Evolutionary conservation across 371 early-diverging fungal species (phyloP).

Genomic region (Dinochytrium kinnereticum): DNA sequence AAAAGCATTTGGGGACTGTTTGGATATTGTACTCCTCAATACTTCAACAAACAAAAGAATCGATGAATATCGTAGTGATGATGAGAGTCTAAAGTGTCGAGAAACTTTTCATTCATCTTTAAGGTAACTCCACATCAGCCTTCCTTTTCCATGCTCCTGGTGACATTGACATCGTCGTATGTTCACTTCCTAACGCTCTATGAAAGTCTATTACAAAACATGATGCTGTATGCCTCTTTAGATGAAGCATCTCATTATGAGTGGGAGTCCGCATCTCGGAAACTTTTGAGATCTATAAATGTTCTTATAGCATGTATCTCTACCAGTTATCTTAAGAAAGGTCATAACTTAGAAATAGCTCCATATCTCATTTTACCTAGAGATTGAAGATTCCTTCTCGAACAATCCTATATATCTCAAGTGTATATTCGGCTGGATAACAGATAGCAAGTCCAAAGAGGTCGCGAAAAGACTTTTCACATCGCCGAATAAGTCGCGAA

Average conservation of each 20-base stretch:
- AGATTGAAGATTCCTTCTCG: not conserved
- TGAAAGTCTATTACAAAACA: not conserved
- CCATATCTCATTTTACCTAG: not conserved
- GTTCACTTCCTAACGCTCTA: not conserved
- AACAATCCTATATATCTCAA: not conserved
- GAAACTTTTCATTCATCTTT: too few species aligned
- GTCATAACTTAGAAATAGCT: not conserved
- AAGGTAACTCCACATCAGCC: too few species aligned
- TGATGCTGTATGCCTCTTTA: not conserved
- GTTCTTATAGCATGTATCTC: not conserved
- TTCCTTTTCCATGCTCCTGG: too few species aligned
- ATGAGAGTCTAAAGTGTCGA: too few species aligned
- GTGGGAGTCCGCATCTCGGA: not conserved
- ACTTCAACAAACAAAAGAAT: too few species aligned
- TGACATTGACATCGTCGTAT: too few species aligned
- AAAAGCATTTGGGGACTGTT: too few species aligned
- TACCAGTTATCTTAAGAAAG: not conserved
- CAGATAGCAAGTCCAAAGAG: not conserved
- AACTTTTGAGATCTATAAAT: not conserved
- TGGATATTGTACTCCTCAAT: too few species aligned
- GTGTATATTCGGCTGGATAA: not conserved
- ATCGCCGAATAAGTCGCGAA: not conserved
- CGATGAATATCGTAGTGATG: too few species aligned
- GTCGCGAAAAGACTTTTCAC: not conserved
- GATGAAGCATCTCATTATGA: not conserved